phyloP scores from a whole-genome alignment of 768 basidiomycete genomes.

The Calvatia gigantea region DNA sequence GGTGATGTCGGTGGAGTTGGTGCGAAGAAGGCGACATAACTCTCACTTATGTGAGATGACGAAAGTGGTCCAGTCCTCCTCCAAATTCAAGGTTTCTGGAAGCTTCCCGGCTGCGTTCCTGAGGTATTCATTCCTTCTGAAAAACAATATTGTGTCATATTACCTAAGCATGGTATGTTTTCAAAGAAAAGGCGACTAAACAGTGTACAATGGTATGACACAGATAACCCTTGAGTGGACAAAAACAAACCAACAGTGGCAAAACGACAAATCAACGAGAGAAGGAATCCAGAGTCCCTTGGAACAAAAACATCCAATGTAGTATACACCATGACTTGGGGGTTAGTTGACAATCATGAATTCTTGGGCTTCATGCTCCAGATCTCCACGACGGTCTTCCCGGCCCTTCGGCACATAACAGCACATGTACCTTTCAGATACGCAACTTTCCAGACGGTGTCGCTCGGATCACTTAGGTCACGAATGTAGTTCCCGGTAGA shows the following conservation, averaged over 20 bases:
- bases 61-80: background rate
- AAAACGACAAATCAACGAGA: background rate
- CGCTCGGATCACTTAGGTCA: constrained; percentile 73
- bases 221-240: too few species aligned
- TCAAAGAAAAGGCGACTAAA: too few species aligned
- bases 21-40: background rate
- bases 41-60: background rate
- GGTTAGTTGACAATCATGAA: background rate
- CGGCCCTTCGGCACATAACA: constrained; percentile 75
- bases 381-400: constrained; percentile 85
- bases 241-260: too few species aligned
- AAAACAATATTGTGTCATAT: too few species aligned
- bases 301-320: background rate
- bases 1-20: background rate
- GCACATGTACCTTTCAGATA: constrained; percentile 64
- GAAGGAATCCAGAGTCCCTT: background rate
- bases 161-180: constrained; percentile 1
- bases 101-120: too few species aligned
- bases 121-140: too few species aligned
- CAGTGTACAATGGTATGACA: too few species aligned
- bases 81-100: background rate
- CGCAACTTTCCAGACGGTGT: constrained; percentile 85
- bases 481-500: constrained; percentile 65
- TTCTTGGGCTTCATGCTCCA: constrained; percentile 59
- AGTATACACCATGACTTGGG: too few species aligned